phyloP scores from a whole-genome alignment of 2,329 filamentous ascomycete species.

The Ascochyta clinopodiicola region DNA sequence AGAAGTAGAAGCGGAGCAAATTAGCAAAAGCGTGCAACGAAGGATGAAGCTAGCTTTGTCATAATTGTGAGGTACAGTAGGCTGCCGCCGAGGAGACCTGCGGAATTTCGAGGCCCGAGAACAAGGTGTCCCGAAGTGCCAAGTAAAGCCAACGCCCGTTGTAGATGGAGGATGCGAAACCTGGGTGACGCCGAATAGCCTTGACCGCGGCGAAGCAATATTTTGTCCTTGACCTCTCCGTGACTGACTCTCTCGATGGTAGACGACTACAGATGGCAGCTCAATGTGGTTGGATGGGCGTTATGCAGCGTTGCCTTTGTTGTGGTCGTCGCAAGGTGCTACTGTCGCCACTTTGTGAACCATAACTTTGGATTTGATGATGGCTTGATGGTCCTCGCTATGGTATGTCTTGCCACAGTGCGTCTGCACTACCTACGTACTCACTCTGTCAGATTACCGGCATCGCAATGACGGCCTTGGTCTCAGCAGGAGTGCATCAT shows the following conservation, averaged over 20 bases:
- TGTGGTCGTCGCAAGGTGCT: neutral
- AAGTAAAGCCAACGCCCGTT: no score
- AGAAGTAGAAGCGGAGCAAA: no score
- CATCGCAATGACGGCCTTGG: neutral
- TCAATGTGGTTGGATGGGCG: neutral
- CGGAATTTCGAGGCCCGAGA: no score
- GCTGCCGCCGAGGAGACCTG: no score
- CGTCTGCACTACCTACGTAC: neutral
- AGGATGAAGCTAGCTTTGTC: no score
- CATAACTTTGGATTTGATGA: conserved; percentile 1
- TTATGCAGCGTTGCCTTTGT: neutral
- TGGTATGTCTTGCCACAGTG: neutral
- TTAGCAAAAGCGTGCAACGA: no score
- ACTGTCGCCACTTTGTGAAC: neutral
- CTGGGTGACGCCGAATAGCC: neutral
- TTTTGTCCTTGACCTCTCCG: neutral
- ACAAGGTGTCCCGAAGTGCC: no score
- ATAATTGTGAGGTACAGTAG: no score
- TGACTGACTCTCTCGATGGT: neutral
- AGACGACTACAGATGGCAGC: neutral
- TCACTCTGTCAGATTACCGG: neutral
- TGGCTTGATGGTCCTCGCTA: conserved; percentile 1
- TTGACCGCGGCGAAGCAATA: neutral
- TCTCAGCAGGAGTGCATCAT: neutral
- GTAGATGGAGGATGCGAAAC: no score